Evolutionary conservation across 257 asterid genomes (phyloP), one percentile per base, ranked within the genome.

Genomic region (Forsythia viridissima): DNA sequence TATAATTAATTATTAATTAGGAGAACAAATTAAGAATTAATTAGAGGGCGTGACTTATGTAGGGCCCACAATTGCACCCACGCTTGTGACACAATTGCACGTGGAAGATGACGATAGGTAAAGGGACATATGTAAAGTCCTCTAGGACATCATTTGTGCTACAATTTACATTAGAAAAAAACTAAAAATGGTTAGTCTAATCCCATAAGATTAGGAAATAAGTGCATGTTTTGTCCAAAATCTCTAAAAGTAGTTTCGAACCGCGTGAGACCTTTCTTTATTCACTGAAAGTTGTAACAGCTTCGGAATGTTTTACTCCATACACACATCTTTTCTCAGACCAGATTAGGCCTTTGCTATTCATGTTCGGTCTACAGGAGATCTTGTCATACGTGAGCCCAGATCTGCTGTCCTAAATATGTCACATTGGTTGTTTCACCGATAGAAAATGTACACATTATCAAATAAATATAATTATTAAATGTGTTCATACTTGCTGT

Each of bases 11-110:
- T 84, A 74, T 63, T 24, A 30, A 24, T 63, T 83, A 77, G 77
- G 55, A 65, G 78, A 76, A 72, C 3, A 80, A 59, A 63, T 57
- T 69, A 63, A 63, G 18, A 63, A 72, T 61, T 77, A 44, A 72
- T 78, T 77, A 84, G 83, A 80, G 80, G 80, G 95, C 93, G 87
- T 90, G 95, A 87, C 82, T 51, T 77, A 34, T 52, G 65, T 77
- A 89, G 89, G 76, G 73, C 88, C 91, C 85, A 40, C 48, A n/a
- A 76, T 74, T 82, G 83, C 91, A 91, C 88, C 71, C 83, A 83
- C 86, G 83, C 85, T 85, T 57, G 77, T 84, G 38, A 63, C 70
- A 57, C 6, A 63, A 63, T 57, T 24, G 55, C 70, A 63, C 70
- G 70, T 63, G 70, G 39, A 24, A 3, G 70, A 24, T 10, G 18